These are phyloP conservation scores for Penicillium sp. DNA, from an alignment of 2,329 filamentous ascomycete genomes.

Conservation along the genomic window DNA sequence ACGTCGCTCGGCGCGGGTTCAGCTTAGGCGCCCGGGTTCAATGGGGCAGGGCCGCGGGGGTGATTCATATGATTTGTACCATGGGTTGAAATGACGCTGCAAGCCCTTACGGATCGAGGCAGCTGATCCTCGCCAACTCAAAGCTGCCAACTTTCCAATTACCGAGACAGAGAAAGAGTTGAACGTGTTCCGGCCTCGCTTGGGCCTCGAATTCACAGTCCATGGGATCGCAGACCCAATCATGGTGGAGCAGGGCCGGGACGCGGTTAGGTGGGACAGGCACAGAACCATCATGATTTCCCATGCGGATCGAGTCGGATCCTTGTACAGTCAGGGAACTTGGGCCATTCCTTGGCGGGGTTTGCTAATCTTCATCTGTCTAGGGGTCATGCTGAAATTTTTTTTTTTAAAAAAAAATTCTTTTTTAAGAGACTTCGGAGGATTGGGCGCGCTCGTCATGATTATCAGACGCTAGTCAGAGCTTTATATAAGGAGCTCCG, in stretches of 20 bases:
- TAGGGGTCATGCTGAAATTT: background rate
- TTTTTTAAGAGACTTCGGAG: slow-evolving; percentile 6
- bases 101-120: slow-evolving; percentile 3
- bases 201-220: background rate
- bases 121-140: slow-evolving; percentile 5
- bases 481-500: slow-evolving; percentile 26
- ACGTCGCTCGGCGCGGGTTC: background rate
- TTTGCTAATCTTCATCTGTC: slow-evolving; percentile 1
- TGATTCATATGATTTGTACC: background rate
- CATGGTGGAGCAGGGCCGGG: slow-evolving; percentile 21
- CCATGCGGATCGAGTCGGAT: slow-evolving; percentile 29
- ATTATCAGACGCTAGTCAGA: slow-evolving; percentile 26
- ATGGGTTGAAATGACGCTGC: slow-evolving; percentile 1
- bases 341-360: slow-evolving; percentile 3
- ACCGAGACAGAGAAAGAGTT: background rate
- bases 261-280: slow-evolving; percentile 30
- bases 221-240: slow-evolving; percentile 13
- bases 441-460: slow-evolving; percentile 24
- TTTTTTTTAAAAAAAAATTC: background rate
- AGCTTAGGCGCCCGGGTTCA: slow-evolving; percentile 1
- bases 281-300: slow-evolving; percentile 26
- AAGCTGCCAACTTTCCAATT: background rate
- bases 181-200: background rate
- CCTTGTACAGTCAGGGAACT: slow-evolving; percentile 21
- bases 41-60: background rate